Evolutionary conservation across 805 yeast species (phyloP), one percentile per base, ranked within the genome.

Genomic region (Naumovozyma castellii): DNA sequence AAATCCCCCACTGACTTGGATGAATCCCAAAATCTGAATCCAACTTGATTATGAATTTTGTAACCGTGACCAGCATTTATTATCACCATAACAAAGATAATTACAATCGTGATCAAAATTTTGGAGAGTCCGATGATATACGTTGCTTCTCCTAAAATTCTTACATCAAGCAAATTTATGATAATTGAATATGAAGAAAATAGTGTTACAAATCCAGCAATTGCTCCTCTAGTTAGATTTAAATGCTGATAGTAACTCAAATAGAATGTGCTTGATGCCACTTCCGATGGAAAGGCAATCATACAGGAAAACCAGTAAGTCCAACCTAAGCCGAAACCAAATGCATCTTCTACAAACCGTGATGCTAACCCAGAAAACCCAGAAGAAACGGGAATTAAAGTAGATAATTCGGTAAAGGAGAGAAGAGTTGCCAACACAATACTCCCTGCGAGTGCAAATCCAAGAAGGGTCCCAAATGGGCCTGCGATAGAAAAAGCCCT

Each of bases 101-200:
- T 65, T 10, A 68, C 63, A 3, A 78, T 51, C 2, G 79, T 66
- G 12, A 76, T 56, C 2, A 76, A 32, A 14, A 84, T 64, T 48
- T 82, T 82, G 39, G 76, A 48, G 13, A 78, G 52, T 6, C 84
- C 76, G 9, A 79, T 69, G 36, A 72, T 61, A 50, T 78, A 82
- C 47, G 83, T 86, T 22, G 83, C 63, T 48, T 84, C 90, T 0
- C 92, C 94, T 56, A 80, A 79, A 2, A 79, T 68, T 36, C 83
- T 66, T 4, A 83, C 86, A 55, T 80, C 85, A 39, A 80, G 63
- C 39, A 84, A 59, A 51, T 83, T 84, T 37, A 77, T 65, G 2
- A 62, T 39, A 1, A 76, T 47, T 0, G 74, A 64, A 15, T 68
- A 47, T 0, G 68, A 42, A 30, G 82, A 65, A 43, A 79, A 71